Base-by-base conservation (phyloP, 2,329 filamentous ascomycete genomes). In the Madurella mycetomatis region DNA sequence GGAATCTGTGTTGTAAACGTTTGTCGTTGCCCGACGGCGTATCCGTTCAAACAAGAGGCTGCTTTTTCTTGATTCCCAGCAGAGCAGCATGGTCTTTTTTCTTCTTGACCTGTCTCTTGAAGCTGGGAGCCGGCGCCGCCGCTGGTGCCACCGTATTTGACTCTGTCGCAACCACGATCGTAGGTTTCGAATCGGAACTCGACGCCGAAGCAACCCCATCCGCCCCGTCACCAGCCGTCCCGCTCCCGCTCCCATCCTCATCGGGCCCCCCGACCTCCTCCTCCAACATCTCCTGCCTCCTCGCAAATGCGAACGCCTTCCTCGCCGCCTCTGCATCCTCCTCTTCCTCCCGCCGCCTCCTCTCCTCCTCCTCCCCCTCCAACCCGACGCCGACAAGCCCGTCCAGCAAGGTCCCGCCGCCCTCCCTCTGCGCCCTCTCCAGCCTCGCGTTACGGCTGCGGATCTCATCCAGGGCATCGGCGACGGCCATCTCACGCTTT, bases 401-500 rank as follows among this genome's bases (percentile, higher is more conserved):
- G 53, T 86, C 83, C 3, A 83, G 9, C 53, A 50, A 16, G 76
- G 12, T 83, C 83, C 57, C 89, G 83, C 65, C 84, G 2, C 83
- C 84, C 56, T 90, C 85, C 65, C 84, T 83, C 53, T 84, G 82
- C 9, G 86, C 87, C 60, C 88, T 80, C 70, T 95, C 90, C 47
- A 94, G 84, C 59, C 91, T 79, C 8, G 94, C 94, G 73, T 99
- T 99, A 60, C 92, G 77, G 49, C 89, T 92, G 53, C 92, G 80
- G 54, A 99, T 96, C 73, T 96, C 92, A 70, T 99, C 94, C 52
- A 99, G 74, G 8, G 92, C 92, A 75, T 99, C 94, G 1, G 94
- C 94, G 43, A 96, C 90, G 16, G 88, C 90, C 92, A 99, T 99
- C 72, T 99, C 94, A 41, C 87, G 81, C 75, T 94, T 92, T 1